A percentile compares a stretch with the other conserved stretches of the same genome.
phyloP scores from a whole-genome alignment of 1,139 yeast genomes.

The Suhomyces taliae region DNA sequence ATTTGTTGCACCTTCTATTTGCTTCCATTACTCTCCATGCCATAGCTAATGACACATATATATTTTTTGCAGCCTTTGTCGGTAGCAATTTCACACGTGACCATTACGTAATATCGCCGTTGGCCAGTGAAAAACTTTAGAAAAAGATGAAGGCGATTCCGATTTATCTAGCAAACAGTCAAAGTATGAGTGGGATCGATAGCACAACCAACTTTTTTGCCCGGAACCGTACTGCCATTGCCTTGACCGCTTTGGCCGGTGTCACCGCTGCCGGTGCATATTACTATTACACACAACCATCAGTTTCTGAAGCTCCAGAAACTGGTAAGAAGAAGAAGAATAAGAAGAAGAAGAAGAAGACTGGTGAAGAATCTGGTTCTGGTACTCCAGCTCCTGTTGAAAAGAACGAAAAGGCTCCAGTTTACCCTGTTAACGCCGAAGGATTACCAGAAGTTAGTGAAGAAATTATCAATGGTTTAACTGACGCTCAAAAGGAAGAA shows the following conservation, averaged over 20 bases:
- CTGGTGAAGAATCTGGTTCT: conserved; percentile 16
- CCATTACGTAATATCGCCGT: not conserved
- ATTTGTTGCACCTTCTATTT: too few species aligned
- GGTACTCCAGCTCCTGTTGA: conserved; percentile 16
- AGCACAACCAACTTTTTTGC: conserved; percentile 41
- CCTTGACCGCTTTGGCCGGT: conserved; percentile 61
- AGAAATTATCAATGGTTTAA: conserved; percentile 46
- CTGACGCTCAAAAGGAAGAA: conserved; percentile 58
- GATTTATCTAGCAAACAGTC: not conserved
- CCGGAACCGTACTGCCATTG: conserved; percentile 59
- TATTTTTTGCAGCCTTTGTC: not conserved
- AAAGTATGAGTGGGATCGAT: conserved; percentile 10
- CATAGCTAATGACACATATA: not conserved
- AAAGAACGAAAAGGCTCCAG: conserved; percentile 17
- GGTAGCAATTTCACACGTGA: conserved; percentile 5
- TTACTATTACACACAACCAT: conserved; percentile 30
- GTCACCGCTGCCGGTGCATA: conserved; percentile 63
- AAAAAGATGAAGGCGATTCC: conserved; percentile 9
- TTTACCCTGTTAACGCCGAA: conserved; percentile 49
- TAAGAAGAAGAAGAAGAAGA: conserved; percentile 40
- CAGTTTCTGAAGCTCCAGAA: conserved; percentile 11
- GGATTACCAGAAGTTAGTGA: conserved; percentile 59
- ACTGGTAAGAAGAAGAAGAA: conserved; percentile 38
- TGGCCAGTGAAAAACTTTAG: conserved; percentile 21
- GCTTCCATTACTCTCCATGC: too few species aligned